Base-by-base conservation (phyloP, 2,329 filamentous ascomycete genomes). In the Penicillium brasilianum region DNA sequence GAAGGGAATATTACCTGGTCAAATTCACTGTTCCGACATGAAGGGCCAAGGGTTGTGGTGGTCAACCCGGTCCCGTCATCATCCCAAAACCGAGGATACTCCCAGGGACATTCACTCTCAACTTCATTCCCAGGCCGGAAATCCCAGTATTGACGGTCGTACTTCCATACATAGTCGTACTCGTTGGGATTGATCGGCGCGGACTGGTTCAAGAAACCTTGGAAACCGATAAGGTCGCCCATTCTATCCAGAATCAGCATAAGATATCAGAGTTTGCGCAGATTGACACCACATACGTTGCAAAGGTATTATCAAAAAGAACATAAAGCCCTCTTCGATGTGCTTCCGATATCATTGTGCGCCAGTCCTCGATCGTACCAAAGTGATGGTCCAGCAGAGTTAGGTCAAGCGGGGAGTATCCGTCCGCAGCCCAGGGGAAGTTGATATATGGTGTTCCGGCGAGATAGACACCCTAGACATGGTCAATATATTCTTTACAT, bases 391-490 rank as follows among this genome's bases (percentile, higher is more conserved):
- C 87, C 14, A 90, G 78, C 32, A 89, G 78, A 0, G 87, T 88
- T 37, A 87, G 82, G 66, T 90, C 87, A 36, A 87, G 72, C 13
- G 86, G 82, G 52, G 76, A 80, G 74, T 88, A 89, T 20, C 82
- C 82, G 71, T 89, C 87, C 14, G 83, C 78, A 22, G 81, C 83
- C 87, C 87, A 89, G 7, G 87, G 87, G 66, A 82, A 76, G 69
- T 89, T 89, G 71, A 89, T 83, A 67, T 88, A 83, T 10, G 85
- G 80, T 36, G 84, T 87, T 36, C 87, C 87, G 22, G 85, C 86
- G 51, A 89, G 80, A 69, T 89, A 88, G 43, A 88, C 74, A 11
- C 79, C 85, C 81, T 86, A 13, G 0, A 48, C 10, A 32, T 16
- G n/a, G 57, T 57, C 28, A 51, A 39, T 20, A 54, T 46, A 7